phyloP scores from a whole-genome alignment of 75 land plant species.

The Selaginella tamariscina region DNA sequence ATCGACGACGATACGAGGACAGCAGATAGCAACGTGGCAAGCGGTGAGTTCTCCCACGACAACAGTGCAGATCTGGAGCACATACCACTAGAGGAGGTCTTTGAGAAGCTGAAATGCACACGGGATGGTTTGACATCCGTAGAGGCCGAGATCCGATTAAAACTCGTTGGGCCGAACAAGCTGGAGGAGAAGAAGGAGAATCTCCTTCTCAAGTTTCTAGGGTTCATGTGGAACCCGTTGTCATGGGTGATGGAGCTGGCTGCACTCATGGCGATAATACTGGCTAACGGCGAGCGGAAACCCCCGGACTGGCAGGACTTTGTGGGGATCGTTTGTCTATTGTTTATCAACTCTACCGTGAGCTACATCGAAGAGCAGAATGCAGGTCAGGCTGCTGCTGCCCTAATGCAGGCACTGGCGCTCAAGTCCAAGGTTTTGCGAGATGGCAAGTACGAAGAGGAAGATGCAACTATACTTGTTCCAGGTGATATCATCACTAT shows the following conservation, averaged over 20 bases:
- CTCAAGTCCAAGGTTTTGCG: slow-evolving; percentile 24
- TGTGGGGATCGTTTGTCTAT: slow-evolving; percentile 23
- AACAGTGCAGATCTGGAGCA: not conserved
- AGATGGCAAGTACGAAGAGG: slow-evolving; percentile 21
- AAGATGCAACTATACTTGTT: slow-evolving; percentile 17
- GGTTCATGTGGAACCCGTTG: slow-evolving; percentile 26
- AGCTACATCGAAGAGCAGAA: slow-evolving; percentile 30
- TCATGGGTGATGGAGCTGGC: slow-evolving; percentile 30
- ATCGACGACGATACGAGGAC: not conserved
- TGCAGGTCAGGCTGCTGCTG: slow-evolving; percentile 33
- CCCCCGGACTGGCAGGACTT: slow-evolving; percentile 37
- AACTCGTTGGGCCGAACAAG: slow-evolving; percentile 26
- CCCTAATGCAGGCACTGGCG: slow-evolving; percentile 27
- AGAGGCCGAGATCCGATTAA: slow-evolving; percentile 20
- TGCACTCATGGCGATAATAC: slow-evolving; percentile 20
- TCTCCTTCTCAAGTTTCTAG: slow-evolving; percentile 18
- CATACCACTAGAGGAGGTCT: slow-evolving; percentile 20
- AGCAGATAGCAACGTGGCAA: not conserved
- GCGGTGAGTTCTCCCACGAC: not conserved
- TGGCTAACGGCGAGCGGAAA: slow-evolving; percentile 16
- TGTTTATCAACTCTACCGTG: slow-evolving; percentile 26
- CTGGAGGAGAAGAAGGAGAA: slow-evolving; percentile 29
- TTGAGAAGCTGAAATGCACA: slow-evolving; percentile 21
- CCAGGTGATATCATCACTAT: slow-evolving; percentile 24
- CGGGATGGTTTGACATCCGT: slow-evolving; percentile 16